Evolutionary conservation across 768 basidiomycete species (phyloP).

Genomic region (Tulasnella calospora): DNA sequence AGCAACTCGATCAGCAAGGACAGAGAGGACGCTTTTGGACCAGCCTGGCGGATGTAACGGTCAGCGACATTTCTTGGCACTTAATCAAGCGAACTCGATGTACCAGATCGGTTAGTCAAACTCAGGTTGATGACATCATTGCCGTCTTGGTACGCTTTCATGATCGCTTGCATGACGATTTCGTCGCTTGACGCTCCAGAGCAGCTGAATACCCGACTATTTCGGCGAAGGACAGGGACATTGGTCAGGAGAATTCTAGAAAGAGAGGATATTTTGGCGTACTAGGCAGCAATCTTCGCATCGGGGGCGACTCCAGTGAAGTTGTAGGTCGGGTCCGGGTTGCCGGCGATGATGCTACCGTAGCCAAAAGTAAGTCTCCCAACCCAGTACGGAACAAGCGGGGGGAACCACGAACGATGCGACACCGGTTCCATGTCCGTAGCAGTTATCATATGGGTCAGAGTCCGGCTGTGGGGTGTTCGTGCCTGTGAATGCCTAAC

Average conservation of each 20-base stretch:
- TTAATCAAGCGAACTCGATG: not conserved
- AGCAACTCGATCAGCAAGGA: constrained; percentile 57
- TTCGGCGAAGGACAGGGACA: too few species aligned
- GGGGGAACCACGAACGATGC: not conserved
- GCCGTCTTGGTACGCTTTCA: constrained; percentile 22
- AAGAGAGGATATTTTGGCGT: not conserved
- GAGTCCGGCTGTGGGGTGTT: constrained; percentile 12
- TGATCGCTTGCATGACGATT: constrained; percentile 13
- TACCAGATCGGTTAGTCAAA: not conserved
- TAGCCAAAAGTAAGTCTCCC: not conserved
- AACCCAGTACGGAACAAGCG: not conserved
- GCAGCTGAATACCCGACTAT: constrained; percentile 27
- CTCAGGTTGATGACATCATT: constrained; percentile 24
- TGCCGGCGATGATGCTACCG: constrained; percentile 26
- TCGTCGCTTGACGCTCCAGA: constrained; percentile 19
- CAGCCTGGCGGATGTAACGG: constrained; percentile 42
- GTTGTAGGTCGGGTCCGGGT: constrained; percentile 14
- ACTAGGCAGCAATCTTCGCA: constrained; percentile 25
- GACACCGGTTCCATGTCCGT: constrained; percentile 26
- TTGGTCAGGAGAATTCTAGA: not conserved
- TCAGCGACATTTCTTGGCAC: not conserved
- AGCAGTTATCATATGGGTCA: constrained; percentile 26
- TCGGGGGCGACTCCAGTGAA: constrained; percentile 22
- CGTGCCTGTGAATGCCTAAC: not conserved
- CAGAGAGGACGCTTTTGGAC: constrained; percentile 52